These are phyloP conservation scores for Leishmania braziliensis DNA, from an alignment of 208 protist species.

Conservation along the genomic window DNA sequence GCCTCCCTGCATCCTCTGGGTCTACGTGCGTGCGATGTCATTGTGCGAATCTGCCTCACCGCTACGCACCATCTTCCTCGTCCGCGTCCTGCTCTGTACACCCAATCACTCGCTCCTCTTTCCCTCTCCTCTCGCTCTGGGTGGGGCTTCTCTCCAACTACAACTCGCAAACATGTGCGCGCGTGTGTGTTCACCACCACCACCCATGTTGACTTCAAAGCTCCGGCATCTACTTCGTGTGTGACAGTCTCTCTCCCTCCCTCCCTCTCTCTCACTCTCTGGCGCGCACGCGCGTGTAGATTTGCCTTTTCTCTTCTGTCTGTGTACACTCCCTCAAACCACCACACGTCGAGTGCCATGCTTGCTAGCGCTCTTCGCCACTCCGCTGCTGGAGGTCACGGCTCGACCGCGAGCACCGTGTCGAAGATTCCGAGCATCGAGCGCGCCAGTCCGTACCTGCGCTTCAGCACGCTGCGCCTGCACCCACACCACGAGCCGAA, in stretches of 20 bases:
- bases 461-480: conserved; percentile 77
- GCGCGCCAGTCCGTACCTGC: conserved; percentile 69
- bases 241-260: conserved; percentile 7
- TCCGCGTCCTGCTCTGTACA: no score
- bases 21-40: neutral
- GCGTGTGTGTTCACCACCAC: neutral
- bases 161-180: neutral
- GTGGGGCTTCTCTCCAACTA: neutral
- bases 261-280: neutral
- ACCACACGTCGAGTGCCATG: conserved; percentile 28
- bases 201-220: neutral
- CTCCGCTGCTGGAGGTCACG: conserved; percentile 37
- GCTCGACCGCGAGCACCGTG: conserved; percentile 33
- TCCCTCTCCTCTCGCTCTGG: neutral
- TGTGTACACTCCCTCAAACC: neutral
- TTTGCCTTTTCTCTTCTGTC: neutral
- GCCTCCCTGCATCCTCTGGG: neutral
- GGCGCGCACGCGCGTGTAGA: no score
- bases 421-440: conserved; percentile 67
- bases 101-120: no score
- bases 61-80: no score
- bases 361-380: conserved; percentile 71
- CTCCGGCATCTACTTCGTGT: neutral
- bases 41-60: neutral
- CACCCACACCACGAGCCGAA: conserved; percentile 79